These are phyloP conservation scores for Albatrellus sp. DNA, from an alignment of 1,284 basidiomycete genomes.

Conservation along the genomic window DNA sequence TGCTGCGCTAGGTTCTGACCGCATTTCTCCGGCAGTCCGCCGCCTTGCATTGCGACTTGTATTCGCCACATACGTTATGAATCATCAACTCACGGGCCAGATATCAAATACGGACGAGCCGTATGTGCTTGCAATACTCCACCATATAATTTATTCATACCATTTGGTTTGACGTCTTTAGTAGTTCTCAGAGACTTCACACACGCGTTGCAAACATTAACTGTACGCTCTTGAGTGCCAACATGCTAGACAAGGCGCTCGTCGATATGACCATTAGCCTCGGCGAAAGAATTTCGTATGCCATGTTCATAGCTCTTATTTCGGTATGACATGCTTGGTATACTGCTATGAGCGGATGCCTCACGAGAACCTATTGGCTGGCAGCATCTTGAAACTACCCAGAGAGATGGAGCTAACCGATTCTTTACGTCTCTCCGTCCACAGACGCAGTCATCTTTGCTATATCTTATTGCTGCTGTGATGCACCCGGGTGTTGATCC, in stretches of 20 bases:
- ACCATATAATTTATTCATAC: background rate
- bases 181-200: too few species aligned
- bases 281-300: conserved; percentile 28
- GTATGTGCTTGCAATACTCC: background rate
- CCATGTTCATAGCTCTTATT: conserved; percentile 43
- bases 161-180: background rate
- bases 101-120: conserved; percentile 1
- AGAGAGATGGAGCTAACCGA: too few species aligned
- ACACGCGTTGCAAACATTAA: background rate
- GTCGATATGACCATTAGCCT: background rate
- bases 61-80: conserved; percentile 42
- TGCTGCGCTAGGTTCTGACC: conserved; percentile 29
- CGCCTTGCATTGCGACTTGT: conserved; percentile 41
- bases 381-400: too few species aligned
- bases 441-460: conserved; percentile 28
- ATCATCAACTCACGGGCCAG: conserved; percentile 23
- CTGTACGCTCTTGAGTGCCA: background rate
- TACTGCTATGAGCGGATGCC: too few species aligned
- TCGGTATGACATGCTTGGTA: conserved; percentile 25
- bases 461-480: conserved; percentile 31
- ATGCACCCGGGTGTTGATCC: conserved; percentile 17
- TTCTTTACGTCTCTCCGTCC: conserved; percentile 26
- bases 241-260: background rate
- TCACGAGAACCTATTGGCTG: too few species aligned
- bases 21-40: conserved; percentile 44